Conservation (phyloP, 805 yeast species). For the Maudiozyma saulgeensis region DNA sequence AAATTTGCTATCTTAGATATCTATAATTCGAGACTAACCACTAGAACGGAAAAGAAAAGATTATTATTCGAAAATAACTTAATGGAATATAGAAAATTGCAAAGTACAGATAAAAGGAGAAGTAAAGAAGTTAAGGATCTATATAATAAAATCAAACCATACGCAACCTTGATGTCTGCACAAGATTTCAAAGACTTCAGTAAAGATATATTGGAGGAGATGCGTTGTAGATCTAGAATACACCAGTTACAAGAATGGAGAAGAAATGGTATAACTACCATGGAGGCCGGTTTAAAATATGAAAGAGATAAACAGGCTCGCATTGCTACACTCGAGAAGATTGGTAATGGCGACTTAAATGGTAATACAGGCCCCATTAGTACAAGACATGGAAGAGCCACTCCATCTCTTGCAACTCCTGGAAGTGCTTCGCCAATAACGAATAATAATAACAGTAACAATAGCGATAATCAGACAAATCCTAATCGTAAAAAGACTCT, state of each 20-base stretch:
- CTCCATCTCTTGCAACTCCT: slow-evolving; percentile 21
- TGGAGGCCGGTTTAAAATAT: slow-evolving; percentile 74
- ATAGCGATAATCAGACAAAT: neutral
- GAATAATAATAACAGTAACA: slow-evolving; percentile 24
- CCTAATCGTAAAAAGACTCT: slow-evolving; percentile 29
- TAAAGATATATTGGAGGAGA: slow-evolving; percentile 65
- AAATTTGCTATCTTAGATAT: slow-evolving; percentile 82
- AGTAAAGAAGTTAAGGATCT: slow-evolving; percentile 85
- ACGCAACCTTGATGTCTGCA: slow-evolving; percentile 69
- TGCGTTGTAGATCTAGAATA: slow-evolving; percentile 68
- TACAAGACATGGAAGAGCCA: slow-evolving; percentile 20
- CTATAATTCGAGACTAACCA: slow-evolving; percentile 78
- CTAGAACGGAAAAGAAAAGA: slow-evolving; percentile 90
- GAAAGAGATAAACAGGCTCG: slow-evolving; percentile 80
- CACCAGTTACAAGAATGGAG: slow-evolving; percentile 92
- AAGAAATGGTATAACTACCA: slow-evolving; percentile 71
- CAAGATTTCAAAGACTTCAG: slow-evolving; percentile 71
- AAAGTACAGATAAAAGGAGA: slow-evolving; percentile 74
- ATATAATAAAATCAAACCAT: slow-evolving; percentile 65
- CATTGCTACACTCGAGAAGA: slow-evolving; percentile 50
- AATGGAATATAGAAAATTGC: slow-evolving; percentile 76
- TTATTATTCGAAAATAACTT: slow-evolving; percentile 64
- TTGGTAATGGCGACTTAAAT: slow-evolving; percentile 27
- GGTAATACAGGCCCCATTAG: slow-evolving; percentile 11
- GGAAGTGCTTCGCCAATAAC: slow-evolving; percentile 21